phyloP scores from a whole-genome alignment of 2,329 filamentous ascomycete species.

The Alternaria tenuissima region DNA sequence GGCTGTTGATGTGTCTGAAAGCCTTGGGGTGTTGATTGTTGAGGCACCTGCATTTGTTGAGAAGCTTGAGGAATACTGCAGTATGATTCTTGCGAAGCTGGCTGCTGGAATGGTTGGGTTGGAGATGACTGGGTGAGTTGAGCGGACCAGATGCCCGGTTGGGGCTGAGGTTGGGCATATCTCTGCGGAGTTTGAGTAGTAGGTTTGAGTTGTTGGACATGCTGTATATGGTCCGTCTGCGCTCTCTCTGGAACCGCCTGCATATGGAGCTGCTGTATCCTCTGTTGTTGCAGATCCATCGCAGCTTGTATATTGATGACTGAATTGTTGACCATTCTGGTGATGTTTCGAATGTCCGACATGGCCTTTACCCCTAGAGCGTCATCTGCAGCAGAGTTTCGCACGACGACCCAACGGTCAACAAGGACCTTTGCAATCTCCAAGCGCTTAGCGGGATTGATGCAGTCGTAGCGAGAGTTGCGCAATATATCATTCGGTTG shows the following conservation, averaged over 20 bases:
- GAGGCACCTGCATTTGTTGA: background rate
- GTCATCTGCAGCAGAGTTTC: background rate
- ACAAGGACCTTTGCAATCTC: background rate
- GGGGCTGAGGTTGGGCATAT: background rate
- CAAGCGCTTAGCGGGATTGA: background rate
- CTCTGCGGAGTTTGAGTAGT: background rate
- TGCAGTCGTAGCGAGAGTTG: background rate
- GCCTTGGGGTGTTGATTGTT: background rate
- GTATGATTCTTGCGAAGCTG: background rate
- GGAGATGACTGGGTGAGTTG: background rate
- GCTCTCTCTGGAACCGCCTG: background rate
- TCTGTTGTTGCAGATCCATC: background rate
- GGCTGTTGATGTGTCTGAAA: background rate
- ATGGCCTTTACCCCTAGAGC: background rate
- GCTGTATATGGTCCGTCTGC: background rate
- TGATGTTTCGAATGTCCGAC: background rate
- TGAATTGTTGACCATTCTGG: background rate
- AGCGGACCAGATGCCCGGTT: background rate
- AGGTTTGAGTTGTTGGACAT: background rate
- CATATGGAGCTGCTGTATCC: background rate
- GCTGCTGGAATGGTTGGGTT: background rate
- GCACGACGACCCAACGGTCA: background rate
- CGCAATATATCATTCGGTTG: slow-evolving; percentile 3
- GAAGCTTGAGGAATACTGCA: background rate
- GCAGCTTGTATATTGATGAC: background rate